Conservation (phyloP, 768 basidiomycete genomes). For the Lanmaoa pseudosensibilis region DNA sequence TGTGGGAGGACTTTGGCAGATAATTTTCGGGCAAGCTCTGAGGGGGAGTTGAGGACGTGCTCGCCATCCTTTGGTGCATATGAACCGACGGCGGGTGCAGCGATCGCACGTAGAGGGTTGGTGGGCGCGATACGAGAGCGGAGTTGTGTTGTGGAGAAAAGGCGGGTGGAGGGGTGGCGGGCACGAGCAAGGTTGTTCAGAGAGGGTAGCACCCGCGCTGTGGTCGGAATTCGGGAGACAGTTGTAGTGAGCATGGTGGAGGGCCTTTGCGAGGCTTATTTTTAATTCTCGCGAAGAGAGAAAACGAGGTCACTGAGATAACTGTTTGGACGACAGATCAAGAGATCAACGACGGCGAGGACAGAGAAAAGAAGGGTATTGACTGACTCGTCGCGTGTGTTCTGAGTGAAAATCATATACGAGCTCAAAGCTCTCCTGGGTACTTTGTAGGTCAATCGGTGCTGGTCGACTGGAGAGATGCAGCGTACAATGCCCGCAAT, state of each 20-base stretch:
- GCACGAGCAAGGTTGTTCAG: constrained; percentile 17
- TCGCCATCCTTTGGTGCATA: constrained; percentile 63
- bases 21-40: constrained; percentile 89
- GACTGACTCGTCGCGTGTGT: constrained; percentile 36
- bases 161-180: constrained; percentile 36
- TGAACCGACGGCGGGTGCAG: constrained; percentile 72
- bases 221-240: constrained; percentile 13
- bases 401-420: constrained; percentile 36
- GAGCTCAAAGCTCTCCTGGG: constrained; percentile 17
- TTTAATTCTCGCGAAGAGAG: constrained; percentile 24
- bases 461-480: neutral
- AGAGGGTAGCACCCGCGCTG: constrained; percentile 12
- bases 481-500: too few relatives aligned
- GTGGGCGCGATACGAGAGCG: constrained; percentile 45
- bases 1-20: constrained; percentile 94
- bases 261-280: neutral
- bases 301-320: constrained; percentile 35
- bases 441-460: neutral
- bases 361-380: neutral
- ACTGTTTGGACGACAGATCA: constrained; percentile 8
- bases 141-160: constrained; percentile 50
- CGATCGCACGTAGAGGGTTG: constrained; percentile 59
- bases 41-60: constrained; percentile 88
- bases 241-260: constrained; percentile 16
- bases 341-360: neutral